Percentiles rank a stretch among this genome's conserved stretches.
Conservation (phyloP, 495 filamentous ascomycete genomes). For the Hypoxylon perforatum region DNA sequence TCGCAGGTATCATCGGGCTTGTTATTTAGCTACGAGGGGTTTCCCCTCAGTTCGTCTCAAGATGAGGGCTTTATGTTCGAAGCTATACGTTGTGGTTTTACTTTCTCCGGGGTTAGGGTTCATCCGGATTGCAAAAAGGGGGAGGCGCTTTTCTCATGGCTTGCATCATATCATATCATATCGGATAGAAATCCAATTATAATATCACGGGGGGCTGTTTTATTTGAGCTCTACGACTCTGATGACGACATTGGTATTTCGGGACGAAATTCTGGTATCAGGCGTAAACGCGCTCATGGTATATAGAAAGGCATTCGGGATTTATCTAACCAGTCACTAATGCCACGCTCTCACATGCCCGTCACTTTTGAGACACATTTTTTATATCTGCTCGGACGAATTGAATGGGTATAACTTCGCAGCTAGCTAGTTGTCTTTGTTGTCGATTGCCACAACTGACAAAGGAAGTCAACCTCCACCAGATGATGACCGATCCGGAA, state of each 20-base stretch:
- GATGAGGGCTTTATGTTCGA: slow-evolving; percentile 1
- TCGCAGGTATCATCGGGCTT: not conserved
- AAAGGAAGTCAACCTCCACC: not conserved
- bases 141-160: not conserved
- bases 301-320: too few species aligned
- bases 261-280: too few species aligned
- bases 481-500: not conserved
- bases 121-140: slow-evolving; percentile 26
- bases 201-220: slow-evolving; percentile 18
- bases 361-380: not conserved
- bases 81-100: slow-evolving; percentile 4
- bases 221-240: not conserved
- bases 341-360: not conserved
- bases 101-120: slow-evolving; percentile 22
- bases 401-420: not conserved
- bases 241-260: too few species aligned
- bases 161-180: slow-evolving; percentile 19
- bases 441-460: not conserved
- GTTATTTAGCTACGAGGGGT: not conserved
- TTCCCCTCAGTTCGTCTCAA: slow-evolving; percentile 5
- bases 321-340: not conserved
- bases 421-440: not conserved
- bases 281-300: too few species aligned
- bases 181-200: slow-evolving; percentile 13
- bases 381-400: not conserved